Evolutionary conservation across 148 eudicot species (phyloP), one percentile per base, ranked within the genome.

Genomic region (Fallopia convolvulus): DNA sequence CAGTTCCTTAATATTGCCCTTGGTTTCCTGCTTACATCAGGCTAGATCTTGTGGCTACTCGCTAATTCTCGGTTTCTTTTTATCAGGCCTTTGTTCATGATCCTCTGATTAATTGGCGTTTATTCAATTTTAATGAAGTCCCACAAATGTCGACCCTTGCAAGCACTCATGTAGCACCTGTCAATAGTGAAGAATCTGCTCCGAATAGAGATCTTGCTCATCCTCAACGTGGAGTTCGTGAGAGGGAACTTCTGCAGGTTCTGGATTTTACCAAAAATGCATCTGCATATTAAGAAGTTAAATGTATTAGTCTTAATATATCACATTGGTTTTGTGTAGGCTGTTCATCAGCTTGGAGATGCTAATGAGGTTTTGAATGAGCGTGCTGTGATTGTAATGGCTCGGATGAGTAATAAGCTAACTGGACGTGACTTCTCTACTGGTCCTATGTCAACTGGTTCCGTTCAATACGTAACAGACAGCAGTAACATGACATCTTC

Each of bases 31-130:
- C 72, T 17, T 20, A 68, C 21, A 68, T 18, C 36, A 26, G 72
- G 20, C 72, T 68, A 23, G 72, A 13, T 68, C 36, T 15, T 68
- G 15, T 30, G 44, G 72, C 72, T 33, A 68, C 42, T 26, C 12
- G 42, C 58, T 41, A 12, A 36, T 70, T 2, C 39, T 75, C 6
- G 9, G 55, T 79, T 13, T 78, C 76, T 72, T 81, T 12, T 17
- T 72, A 52, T 26, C 86, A 95, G 99, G 99, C 99, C 30, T 95
- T 93, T 81, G 99, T 95, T 76, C 99, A 95, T 75, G 99, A 95
- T 82, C 99, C 99, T 50, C 91, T 95, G 21, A 93, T 95, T 75
- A 95, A 95, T 75, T 95, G 99, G 99, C 94, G 99, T 50, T 97
- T 95, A 71, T 92, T 95, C 90, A 92, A 93, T 84, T 90, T 90